Evolutionary conservation across 192 early-diverging fungal genomes (phyloP), one percentile per base, ranked within the genome.

Genomic region (Physocladia obscura): DNA sequence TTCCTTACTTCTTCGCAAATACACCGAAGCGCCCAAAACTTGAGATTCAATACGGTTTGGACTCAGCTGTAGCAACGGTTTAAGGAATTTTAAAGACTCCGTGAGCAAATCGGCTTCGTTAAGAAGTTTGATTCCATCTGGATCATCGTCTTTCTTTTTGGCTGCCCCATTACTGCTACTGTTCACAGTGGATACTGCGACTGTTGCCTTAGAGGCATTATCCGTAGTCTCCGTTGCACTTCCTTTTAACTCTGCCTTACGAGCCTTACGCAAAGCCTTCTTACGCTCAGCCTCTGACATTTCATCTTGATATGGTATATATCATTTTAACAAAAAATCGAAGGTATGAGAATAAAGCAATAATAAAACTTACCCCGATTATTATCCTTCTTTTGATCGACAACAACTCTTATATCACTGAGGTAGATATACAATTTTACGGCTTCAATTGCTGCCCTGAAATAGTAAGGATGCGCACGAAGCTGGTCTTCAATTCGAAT

Each of bases 401-500:
- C 75, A 54, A 76, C 68, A 22, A 81, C 83, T 26, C 88, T 83
- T 67, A 82, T 84, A 39, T 92, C 88, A 21, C 78, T 70, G 35
- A 84, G 69, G 11, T 71, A 52, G 15, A 87, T 38, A 62, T 87
- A 83, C 68, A 87, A 78, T 49, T 83, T 78, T 15, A 93, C 82
- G 1, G 95, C 94, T 15, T 84, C 85, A 29, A 84, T 79, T 3
- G 92, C 94, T 5, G 93, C 88, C 26, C 84, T 80, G 57, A 89
- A 80, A 60, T 86, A 98, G 67, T 82, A 88, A 2, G 81, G 82
- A 62, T 94, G 88, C 2, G 75, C 73, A 29, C 88, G 87, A 13
- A 98, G 56, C 30, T 82, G 76, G 77, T 93, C 90, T 71, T 93
- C 93, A 63, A 88, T 85, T n/a, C 82, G 74, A 19, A 98, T 73